These are phyloP conservation scores for Apiospora saccharicola DNA, from an alignment of 2,329 filamentous ascomycete genomes.

Conservation along the genomic window DNA sequence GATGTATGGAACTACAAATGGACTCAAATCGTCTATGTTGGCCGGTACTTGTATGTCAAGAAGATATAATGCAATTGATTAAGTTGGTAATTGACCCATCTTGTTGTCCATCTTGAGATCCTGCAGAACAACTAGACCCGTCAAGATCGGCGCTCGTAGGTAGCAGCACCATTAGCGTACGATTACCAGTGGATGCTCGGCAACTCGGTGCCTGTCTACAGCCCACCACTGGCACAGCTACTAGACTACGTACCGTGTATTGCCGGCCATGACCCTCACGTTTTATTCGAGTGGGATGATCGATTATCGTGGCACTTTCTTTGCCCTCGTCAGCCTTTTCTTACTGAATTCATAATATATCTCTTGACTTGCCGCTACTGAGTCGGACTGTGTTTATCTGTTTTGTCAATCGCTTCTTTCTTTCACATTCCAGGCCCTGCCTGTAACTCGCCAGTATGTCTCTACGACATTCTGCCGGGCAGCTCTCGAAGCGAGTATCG, in stretches of 20 bases:
- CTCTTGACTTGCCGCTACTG: background rate
- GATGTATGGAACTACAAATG: background rate
- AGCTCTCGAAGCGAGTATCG: constrained; percentile 45
- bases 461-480: constrained; percentile 47
- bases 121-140: background rate
- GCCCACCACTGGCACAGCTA: background rate
- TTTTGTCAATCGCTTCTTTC: background rate
- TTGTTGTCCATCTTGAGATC: constrained; percentile 1
- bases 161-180: constrained; percentile 11
- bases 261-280: constrained; percentile 14
- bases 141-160: constrained; percentile 4
- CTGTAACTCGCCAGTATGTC: constrained; percentile 43
- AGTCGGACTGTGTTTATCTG: background rate
- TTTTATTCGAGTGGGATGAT: constrained; percentile 13
- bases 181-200: constrained; percentile 18
- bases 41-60: background rate
- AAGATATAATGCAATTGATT: background rate
- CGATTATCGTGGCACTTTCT: background rate
- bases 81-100: background rate
- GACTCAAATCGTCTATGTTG: background rate
- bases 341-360: background rate
- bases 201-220: constrained; percentile 1
- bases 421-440: background rate
- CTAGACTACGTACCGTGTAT: constrained; percentile 7
- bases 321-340: background rate